Base-by-base conservation (phyloP, 2,329 filamentous ascomycete species). In the Septoria petroselini region DNA sequence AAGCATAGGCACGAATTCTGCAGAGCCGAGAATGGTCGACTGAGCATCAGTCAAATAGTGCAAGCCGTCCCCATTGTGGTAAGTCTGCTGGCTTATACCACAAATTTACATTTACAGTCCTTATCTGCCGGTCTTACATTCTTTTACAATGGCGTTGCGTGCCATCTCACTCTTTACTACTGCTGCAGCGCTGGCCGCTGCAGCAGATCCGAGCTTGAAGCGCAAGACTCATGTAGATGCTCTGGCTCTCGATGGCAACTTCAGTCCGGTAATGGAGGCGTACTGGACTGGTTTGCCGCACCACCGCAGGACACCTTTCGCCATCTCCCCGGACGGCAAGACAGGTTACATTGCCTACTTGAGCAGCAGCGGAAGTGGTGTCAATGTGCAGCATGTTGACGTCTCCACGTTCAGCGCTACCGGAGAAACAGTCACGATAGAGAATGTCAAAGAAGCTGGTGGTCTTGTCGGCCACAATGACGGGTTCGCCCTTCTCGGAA, bases 281-380 rank as follows among this genome's bases (percentile, higher is more conserved):
- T 83, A 83, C 72, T 83, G 80, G 80, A 83, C 80, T 11, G 73
- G 73, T 15, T 74, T 77, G 38, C 78, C 79, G 37, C 81, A 83
- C 58, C 80, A 83, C 63, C 77, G 80, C 38, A 76, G 80, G 43
- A 83, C 80, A 9, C 80, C 80, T 4, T 83, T 83, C 54, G 74
- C 80, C n/a, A 71, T 81, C 25, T 82, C 80, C 1, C 79, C 80
- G 2, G 74, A 82, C 62, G 79, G 79, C 52, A 76, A 76, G 50
- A 75, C 73, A 3, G 80, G 78, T 9, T 83, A 80, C 62, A 62
- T 83, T 7, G 81, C 81, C 7, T 83, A 83, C 59, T 75, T 83
- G 12, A 79, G 82, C 59, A 67, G 71, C 19, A 78, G 73, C 38
- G 76, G 75, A 39, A 77, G 72, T 3, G 76, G 73, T 44, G 78